A percentile compares a stretch with the other conserved stretches of the same genome.
These are phyloP conservation scores for Plasmodium cynomolgi DNA, from an alignment of 169 alveolate genomes.

Conservation along the genomic window DNA sequence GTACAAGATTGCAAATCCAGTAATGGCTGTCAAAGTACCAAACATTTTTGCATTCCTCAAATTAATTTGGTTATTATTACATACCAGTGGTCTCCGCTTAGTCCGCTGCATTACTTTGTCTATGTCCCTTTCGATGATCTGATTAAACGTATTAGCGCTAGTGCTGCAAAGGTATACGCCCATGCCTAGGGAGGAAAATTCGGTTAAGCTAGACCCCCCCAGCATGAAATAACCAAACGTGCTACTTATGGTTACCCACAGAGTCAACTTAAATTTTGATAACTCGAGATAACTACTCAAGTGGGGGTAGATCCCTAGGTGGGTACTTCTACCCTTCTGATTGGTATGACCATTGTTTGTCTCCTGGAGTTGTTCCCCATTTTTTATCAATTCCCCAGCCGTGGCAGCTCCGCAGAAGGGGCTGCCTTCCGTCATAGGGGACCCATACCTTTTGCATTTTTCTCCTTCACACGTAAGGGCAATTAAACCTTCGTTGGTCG, in stretches of 20 bases:
- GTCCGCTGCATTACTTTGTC: constrained; percentile 84
- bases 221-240: constrained; percentile 84
- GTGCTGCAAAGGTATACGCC: constrained; percentile 85
- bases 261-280: constrained; percentile 81
- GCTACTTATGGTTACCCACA: constrained; percentile 86
- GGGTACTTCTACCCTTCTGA: neutral
- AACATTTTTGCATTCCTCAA: constrained; percentile 57
- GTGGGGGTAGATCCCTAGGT: neutral
- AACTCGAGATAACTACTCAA: constrained; percentile 35
- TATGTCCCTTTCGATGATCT: constrained; percentile 80
- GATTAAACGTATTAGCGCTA: constrained; percentile 85
- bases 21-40: constrained; percentile 42
- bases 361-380: neutral
- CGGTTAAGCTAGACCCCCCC: constrained; percentile 27
- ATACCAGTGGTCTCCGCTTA: constrained; percentile 78
- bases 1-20: constrained; percentile 24
- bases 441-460: neutral
- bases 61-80: constrained; percentile 15
- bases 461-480: neutral
- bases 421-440: neutral
- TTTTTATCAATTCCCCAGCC: neutral
- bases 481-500: neutral
- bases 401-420: neutral
- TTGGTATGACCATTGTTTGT: neutral
- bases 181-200: constrained; percentile 1